These are phyloP conservation scores for Thecaphora thlaspeos DNA, from an alignment of 1,284 basidiomycete species.

Conservation along the genomic window DNA sequence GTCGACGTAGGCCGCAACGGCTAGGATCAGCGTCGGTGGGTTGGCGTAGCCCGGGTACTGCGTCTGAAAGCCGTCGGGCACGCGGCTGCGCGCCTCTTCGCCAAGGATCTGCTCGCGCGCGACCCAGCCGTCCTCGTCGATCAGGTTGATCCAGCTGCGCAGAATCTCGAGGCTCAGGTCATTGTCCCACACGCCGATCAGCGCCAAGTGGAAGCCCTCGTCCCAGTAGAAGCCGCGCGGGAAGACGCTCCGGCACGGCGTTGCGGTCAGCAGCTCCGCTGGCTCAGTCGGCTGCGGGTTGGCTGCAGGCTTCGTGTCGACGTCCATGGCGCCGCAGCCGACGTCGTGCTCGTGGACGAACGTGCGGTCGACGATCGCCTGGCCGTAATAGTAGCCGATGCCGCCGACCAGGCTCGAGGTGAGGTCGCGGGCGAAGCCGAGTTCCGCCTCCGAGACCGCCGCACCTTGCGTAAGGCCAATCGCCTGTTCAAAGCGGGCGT, in stretches of 20 bases:
- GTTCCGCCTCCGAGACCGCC: constrained; percentile 60
- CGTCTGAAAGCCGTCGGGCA: constrained; percentile 82
- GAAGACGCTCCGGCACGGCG: constrained; percentile 91
- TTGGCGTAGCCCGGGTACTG: constrained; percentile 92
- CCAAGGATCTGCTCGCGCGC: constrained; percentile 91
- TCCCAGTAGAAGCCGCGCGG: constrained; percentile 97
- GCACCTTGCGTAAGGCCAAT: constrained; percentile 66
- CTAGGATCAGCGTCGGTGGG: constrained; percentile 88
- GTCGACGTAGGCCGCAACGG: constrained; percentile 79
- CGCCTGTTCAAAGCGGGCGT: constrained; percentile 67
- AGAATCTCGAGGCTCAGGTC: constrained; percentile 86
- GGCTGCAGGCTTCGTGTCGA: constrained; percentile 31
- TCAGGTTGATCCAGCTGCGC: constrained; percentile 81
- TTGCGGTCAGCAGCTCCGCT: constrained; percentile 76
- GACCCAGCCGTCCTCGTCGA: constrained; percentile 92
- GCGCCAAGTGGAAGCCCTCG: constrained; percentile 88
- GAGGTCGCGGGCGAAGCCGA: constrained; percentile 77
- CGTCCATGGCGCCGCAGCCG: constrained; percentile 36
- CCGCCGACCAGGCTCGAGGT: constrained; percentile 87
- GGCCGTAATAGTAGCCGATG: constrained; percentile 91
- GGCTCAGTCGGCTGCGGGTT: constrained; percentile 62
- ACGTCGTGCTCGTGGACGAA: constrained; percentile 82
- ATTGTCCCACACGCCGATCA: constrained; percentile 88
- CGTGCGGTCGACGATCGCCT: constrained; percentile 77
- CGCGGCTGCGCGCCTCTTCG: constrained; percentile 76